Evolutionary conservation across 2,329 filamentous ascomycete species (phyloP).

Genomic region (Fusarium falciforme): DNA sequence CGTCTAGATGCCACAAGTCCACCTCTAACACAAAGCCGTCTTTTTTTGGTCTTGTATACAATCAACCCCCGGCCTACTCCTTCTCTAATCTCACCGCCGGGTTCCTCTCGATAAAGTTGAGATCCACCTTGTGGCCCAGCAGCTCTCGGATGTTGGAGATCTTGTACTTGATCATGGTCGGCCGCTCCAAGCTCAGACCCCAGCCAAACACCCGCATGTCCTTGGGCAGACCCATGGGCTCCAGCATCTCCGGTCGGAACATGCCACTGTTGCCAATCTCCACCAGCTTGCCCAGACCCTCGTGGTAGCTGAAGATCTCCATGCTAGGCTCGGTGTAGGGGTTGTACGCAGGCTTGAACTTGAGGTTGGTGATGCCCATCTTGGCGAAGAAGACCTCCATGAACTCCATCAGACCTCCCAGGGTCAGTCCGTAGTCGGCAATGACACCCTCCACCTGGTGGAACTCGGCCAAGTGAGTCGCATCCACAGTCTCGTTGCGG

Average conservation of each 20-base stretch:
- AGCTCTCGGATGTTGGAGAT: conserved; percentile 93
- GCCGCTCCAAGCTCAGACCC: conserved; percentile 90
- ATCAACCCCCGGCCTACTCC: conserved; percentile 61
- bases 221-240: conserved; percentile 92
- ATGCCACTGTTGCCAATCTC: conserved; percentile 99
- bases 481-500: conserved; percentile 96
- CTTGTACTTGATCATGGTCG: conserved; percentile 97
- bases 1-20: conserved; percentile 24
- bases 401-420: conserved; percentile 92
- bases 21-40: conserved; percentile 8
- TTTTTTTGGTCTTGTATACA: conserved; percentile 3
- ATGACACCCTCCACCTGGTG: conserved; percentile 99
- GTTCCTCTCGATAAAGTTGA: conserved; percentile 92
- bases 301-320: conserved; percentile 98
- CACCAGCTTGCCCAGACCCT: conserved; percentile 88
- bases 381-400: conserved; percentile 96
- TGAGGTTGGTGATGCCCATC: conserved; percentile 87
- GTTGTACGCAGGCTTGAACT: conserved; percentile 98
- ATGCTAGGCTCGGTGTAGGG: conserved; percentile 95
- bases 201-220: conserved; percentile 95
- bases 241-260: conserved; percentile 98
- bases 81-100: conserved; percentile 91
- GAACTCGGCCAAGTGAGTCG: conserved; percentile 97
- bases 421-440: conserved; percentile 91
- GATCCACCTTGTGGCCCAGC: conserved; percentile 93